Evolutionary conservation across 495 filamentous ascomycete genomes (phyloP), one percentile per base, ranked within the genome.

Genomic region (Penicillium parvum): DNA sequence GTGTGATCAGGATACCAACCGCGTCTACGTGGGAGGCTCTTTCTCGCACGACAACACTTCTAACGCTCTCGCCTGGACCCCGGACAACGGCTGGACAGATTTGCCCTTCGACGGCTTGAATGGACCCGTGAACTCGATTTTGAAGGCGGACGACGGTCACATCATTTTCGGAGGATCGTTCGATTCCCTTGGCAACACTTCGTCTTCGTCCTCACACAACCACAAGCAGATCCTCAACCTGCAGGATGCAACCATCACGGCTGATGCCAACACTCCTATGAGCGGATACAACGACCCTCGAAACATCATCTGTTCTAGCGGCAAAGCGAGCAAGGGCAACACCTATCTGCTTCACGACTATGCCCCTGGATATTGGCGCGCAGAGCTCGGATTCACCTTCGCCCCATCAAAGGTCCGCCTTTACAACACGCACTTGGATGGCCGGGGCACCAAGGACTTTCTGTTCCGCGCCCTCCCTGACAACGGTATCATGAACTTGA

Each of bases 401-500:
- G 63, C 77, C 43, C 92, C 92, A 0, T 88, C 87, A 14, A 95
- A 89, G 58, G 61, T 98, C 25, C 79, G 90, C 15, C 71, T 98
- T 4, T 88, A 88, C 73, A 98, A 98, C 64, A 94, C 94, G 7
- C 83, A 88, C 47, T 73, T 82, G 37, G 81, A 89, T 60, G 89
- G 86, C 38, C 79, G 90, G 41, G 91, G 92, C 20, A 96, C 92
- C 6, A 82, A 85, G 63, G 79, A 79, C 11, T 98, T 87, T 69
- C 77, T 88, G 25, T 90, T 88, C 55, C 86, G 86, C 20, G 82
- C 86, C 14, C 64, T 89, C 21, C 88, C 89, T 4, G 79, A 89
- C 52, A 82, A 84, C 53, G 94, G 94, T 22, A 96, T 97, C 58
- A 88, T 97, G 86, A 96, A 97, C 61, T 75, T 98, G 50, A 95